These are phyloP conservation scores for Solanum boliviense DNA, from an alignment of 257 asterid genomes.

Conservation along the genomic window DNA sequence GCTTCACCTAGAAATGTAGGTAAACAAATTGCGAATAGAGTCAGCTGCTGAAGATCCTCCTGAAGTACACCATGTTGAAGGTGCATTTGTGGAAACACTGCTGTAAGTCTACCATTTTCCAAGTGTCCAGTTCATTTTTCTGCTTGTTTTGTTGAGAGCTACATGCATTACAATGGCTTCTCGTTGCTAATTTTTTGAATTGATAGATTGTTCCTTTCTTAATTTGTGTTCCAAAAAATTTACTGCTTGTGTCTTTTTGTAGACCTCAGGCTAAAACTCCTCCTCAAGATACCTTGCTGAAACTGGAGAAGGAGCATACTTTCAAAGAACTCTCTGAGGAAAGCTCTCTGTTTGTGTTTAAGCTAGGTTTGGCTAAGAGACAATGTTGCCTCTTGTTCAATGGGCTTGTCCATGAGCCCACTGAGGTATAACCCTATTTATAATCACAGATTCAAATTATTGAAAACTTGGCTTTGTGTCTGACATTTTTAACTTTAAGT, in stretches of 20 bases:
- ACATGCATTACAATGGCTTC: neutral
- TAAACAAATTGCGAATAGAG: slow-evolving; percentile 73
- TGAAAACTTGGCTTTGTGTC: neutral
- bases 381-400: slow-evolving; percentile 83
- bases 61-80: slow-evolving; percentile 81
- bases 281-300: slow-evolving; percentile 81
- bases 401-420: slow-evolving; percentile 87
- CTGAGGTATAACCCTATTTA: slow-evolving; percentile 46
- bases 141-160: slow-evolving; percentile 2
- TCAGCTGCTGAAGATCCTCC: slow-evolving; percentile 65
- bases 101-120: slow-evolving; percentile 40
- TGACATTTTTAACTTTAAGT: neutral
- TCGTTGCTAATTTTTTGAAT: neutral
- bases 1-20: slow-evolving; percentile 24
- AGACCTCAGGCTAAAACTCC: slow-evolving; percentile 74
- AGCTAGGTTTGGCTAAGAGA: slow-evolving; percentile 76
- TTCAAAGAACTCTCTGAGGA: slow-evolving; percentile 52
- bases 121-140: neutral
- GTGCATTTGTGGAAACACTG: slow-evolving; percentile 89
- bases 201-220: neutral
- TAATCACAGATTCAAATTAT: neutral
- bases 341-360: slow-evolving; percentile 70
- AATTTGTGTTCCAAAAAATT: neutral
- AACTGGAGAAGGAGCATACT: slow-evolving; percentile 65
- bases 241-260: slow-evolving; percentile 7